phyloP scores from a whole-genome alignment of 108 stramenopile genomes.

The Schizochytrium sp. region DNA sequence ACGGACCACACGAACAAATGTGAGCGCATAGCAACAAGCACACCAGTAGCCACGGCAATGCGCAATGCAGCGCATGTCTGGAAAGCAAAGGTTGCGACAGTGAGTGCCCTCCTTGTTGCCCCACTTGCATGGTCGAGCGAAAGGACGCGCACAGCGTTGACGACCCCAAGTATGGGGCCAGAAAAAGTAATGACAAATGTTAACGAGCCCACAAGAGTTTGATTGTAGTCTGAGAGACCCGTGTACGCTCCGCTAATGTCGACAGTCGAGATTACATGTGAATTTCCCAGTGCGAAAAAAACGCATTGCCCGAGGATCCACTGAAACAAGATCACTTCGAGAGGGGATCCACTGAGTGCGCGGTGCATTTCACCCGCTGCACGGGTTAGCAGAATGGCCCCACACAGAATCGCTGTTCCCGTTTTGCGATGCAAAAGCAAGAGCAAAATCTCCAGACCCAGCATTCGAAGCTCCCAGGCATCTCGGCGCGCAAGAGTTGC shows the following conservation, averaged over 20 bases:
- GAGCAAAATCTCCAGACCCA: not conserved
- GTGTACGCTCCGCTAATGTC: slow-evolving; percentile 14
- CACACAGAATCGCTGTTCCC: not conserved
- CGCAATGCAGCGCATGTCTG: not conserved
- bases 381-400: not conserved
- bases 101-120: no score
- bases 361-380: not conserved
- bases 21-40: not conserved
- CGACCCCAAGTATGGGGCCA: not conserved
- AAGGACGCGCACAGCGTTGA: not conserved
- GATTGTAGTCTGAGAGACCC: not conserved
- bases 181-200: slow-evolving; percentile 1
- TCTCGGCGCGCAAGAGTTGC: not conserved
- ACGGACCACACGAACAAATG: not conserved
- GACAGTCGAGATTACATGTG: not conserved
- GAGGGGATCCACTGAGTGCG: not conserved
- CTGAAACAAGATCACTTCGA: not conserved
- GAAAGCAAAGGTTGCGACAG: not conserved
- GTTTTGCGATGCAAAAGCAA: not conserved
- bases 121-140: not conserved
- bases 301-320: slow-evolving; percentile 6
- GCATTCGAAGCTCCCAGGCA: not conserved
- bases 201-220: not conserved
- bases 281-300: not conserved
- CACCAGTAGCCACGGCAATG: not conserved